Evolutionary conservation across 495 filamentous ascomycete genomes (phyloP), one percentile per base, ranked within the genome.

Genomic region (Evernia prunastri): DNA sequence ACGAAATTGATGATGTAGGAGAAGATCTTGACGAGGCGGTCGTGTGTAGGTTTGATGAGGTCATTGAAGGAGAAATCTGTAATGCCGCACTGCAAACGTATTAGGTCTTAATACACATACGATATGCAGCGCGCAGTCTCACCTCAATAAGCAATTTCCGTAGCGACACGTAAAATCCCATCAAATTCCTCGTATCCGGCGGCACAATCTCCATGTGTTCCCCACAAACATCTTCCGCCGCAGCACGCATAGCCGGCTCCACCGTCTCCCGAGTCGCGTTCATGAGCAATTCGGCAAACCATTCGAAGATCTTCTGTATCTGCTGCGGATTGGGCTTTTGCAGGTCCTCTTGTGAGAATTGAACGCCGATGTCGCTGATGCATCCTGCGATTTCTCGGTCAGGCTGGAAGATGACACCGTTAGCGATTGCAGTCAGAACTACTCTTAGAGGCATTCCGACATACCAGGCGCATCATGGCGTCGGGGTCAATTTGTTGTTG

Each of bases 1-100:
- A 96, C 91, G 75, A 98, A 98, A 76, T 98, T 98, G 76, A 98
- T 97, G 59, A 97, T 80, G 72, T 96, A 97, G 35, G 89, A 93
- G 70, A 97, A 92, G 64, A 97, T 92, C 75, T 90, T 91, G 64
- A 90, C 87, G 8, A 98, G 82, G 59, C 94, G 87, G 60, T 87
- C 87, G 70, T 90, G 89, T 17, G 91, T 95, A 31, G 94, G 94
- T 75, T 87, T 90, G 66, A 90, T 89, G 9, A 98, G 74, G 71
- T 98, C 94, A 36, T 84, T 83, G 75, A 97, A 96, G 20, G 86
- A 91, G 70, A 98, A 97, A 73, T 98, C 94, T 64, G 85, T 86
- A 66, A 98, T 89, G 47, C 90, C 90, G 72, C 94, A 97, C 79
- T 86, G 39, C 56, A 43, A n/a, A 25, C 1, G 6, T 35, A 6